These are phyloP conservation scores for Candida morakotiae DNA, from an alignment of 805 yeast species.

Conservation along the genomic window DNA sequence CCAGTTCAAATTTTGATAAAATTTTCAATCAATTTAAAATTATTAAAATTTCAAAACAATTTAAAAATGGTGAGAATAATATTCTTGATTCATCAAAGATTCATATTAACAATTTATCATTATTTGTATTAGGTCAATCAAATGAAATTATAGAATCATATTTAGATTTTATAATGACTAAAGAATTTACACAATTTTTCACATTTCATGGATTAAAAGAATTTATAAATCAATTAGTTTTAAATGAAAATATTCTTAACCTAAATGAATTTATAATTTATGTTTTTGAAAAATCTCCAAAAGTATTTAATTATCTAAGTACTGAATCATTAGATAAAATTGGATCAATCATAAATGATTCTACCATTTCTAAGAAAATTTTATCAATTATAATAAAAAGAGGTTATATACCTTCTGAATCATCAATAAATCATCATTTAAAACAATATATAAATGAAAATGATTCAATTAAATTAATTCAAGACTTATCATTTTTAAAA, in stretches of 20 bases:
- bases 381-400: slow-evolving; percentile 1
- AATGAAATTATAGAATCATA: not conserved
- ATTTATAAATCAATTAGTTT: not conserved
- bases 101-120: slow-evolving; percentile 11
- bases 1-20: slow-evolving; percentile 6
- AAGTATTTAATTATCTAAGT: not conserved
- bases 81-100: slow-evolving; percentile 7
- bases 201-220: slow-evolving; percentile 5
- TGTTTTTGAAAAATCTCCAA: not conserved
- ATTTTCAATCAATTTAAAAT: slow-evolving; percentile 12
- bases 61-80: slow-evolving; percentile 12
- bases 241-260: not conserved
- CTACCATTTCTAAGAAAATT: not conserved
- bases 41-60: slow-evolving; percentile 14
- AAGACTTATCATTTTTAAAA: slow-evolving; percentile 22
- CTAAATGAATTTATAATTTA: not conserved
- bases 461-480: slow-evolving; percentile 11
- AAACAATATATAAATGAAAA: slow-evolving; percentile 12
- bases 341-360: slow-evolving; percentile 7
- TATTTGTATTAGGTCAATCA: slow-evolving; percentile 7
- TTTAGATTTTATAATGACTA: not conserved
- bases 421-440: slow-evolving; percentile 18
- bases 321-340: slow-evolving; percentile 18
- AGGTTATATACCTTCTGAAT: slow-evolving; percentile 16
- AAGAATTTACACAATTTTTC: not conserved